Percentiles rank a stretch among this genome's conserved stretches.
These are phyloP conservation scores for Starmerella tilneyi DNA, from an alignment of 805 yeast species.

Conservation along the genomic window DNA sequence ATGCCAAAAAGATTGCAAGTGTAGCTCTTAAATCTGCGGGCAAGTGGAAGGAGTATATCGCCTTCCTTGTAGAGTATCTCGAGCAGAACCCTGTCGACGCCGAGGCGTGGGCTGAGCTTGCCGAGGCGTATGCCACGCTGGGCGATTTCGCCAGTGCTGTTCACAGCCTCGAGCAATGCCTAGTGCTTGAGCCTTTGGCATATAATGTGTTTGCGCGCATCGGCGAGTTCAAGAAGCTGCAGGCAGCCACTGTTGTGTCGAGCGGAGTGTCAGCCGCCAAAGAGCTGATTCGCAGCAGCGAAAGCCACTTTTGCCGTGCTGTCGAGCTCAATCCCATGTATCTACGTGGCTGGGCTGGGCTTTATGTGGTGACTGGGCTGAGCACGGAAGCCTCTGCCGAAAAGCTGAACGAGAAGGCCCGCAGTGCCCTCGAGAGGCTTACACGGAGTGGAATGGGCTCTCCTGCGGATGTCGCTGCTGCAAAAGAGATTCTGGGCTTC, in stretches of 20 bases:
- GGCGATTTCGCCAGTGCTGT: constrained; percentile 63
- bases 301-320: constrained; percentile 50
- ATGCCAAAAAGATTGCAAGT: constrained; percentile 30
- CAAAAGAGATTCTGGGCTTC: constrained; percentile 25
- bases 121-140: constrained; percentile 46
- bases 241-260: constrained; percentile 19
- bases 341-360: constrained; percentile 65
- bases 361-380: constrained; percentile 31
- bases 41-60: constrained; percentile 39
- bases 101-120: constrained; percentile 69
- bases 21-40: constrained; percentile 27
- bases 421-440: constrained; percentile 33
- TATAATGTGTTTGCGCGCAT: constrained; percentile 54
- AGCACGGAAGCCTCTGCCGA: constrained; percentile 6
- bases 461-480: constrained; percentile 34
- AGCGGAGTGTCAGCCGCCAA: constrained; percentile 20
- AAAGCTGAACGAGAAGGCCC: constrained; percentile 34
- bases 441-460: constrained; percentile 29
- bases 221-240: constrained; percentile 40
- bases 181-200: constrained; percentile 58
- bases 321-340: constrained; percentile 67
- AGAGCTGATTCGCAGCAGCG: constrained; percentile 22
- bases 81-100: constrained; percentile 64
- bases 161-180: constrained; percentile 57
- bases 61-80: constrained; percentile 44